These are phyloP conservation scores for Pythium grandisporangium DNA, from an alignment of 352 stramenopile genomes.

Conservation along the genomic window DNA sequence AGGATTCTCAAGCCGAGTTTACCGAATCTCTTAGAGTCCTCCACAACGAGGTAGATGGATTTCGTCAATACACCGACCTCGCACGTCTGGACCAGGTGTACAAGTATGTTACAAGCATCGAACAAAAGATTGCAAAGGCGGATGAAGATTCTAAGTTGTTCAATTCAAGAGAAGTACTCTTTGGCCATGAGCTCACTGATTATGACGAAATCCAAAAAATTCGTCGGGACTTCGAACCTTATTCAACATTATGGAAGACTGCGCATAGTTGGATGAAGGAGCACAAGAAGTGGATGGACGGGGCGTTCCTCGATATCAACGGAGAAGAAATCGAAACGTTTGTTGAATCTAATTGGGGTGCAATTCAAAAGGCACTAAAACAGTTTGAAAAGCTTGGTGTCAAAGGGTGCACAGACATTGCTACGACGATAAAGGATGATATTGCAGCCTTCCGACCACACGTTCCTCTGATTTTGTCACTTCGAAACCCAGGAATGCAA, in stretches of 20 bases:
- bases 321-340: constrained; percentile 90
- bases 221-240: constrained; percentile 90
- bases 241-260: constrained; percentile 91
- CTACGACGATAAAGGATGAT: constrained; percentile 82
- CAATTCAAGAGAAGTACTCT: constrained; percentile 88
- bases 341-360: constrained; percentile 68
- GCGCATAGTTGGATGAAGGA: constrained; percentile 87
- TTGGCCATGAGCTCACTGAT: constrained; percentile 84
- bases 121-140: constrained; percentile 81
- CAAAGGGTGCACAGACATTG: constrained; percentile 81
- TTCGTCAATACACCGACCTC: constrained; percentile 83
- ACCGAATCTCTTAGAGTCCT: constrained; percentile 73
- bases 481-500: constrained; percentile 91
- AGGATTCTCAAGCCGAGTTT: constrained; percentile 90
- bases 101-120: constrained; percentile 81
- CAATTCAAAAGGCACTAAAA: constrained; percentile 89
- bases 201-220: constrained; percentile 89
- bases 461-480: constrained; percentile 82
- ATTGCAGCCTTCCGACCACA: constrained; percentile 87
- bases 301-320: constrained; percentile 86
- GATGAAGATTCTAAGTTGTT: constrained; percentile 88
- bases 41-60: constrained; percentile 83
- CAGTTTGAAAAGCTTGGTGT: constrained; percentile 89
- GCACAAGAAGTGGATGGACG: constrained; percentile 90
- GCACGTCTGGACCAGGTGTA: constrained; percentile 78